phyloP scores from a whole-genome alignment of 495 filamentous ascomycete genomes.

The Amniculicola lignicola region DNA sequence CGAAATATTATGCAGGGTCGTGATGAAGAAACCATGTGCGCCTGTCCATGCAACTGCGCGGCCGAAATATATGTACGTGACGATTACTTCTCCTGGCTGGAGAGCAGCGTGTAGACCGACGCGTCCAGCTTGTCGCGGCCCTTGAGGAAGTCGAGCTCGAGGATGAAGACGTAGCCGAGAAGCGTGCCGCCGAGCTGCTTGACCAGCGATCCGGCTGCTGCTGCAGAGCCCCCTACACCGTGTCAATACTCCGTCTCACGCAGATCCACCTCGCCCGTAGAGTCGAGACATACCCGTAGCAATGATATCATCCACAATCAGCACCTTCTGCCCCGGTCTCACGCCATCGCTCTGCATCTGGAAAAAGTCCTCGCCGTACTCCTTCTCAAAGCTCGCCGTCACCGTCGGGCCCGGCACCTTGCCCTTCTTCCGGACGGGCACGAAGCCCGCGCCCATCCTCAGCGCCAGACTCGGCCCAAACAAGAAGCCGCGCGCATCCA shows the following conservation, averaged over 20 bases:
- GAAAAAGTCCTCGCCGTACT: conserved; percentile 95
- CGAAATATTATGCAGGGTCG: no score
- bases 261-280: neutral
- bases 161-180: conserved; percentile 87
- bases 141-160: conserved; percentile 93
- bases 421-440: conserved; percentile 91
- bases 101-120: conserved; percentile 79
- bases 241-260: conserved; percentile 18
- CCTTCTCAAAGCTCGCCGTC: conserved; percentile 83
- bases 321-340: conserved; percentile 79
- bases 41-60: conserved; percentile 2
- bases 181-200: conserved; percentile 78
- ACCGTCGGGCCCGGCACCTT: conserved; percentile 89
- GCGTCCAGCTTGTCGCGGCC: conserved; percentile 85
- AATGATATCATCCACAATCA: conserved; percentile 97
- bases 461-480: conserved; percentile 90
- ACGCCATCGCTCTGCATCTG: conserved; percentile 88
- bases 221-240: conserved; percentile 79
- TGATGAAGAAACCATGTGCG: no score
- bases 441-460: conserved; percentile 81
- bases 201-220: conserved; percentile 81
- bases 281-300: conserved; percentile 72
- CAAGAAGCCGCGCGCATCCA: conserved; percentile 93
- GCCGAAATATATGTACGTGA: neutral
- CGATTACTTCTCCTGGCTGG: conserved; percentile 49